Base-by-base conservation (phyloP, 2,329 filamentous ascomycete species). In the Aspergillus fijiensis region DNA sequence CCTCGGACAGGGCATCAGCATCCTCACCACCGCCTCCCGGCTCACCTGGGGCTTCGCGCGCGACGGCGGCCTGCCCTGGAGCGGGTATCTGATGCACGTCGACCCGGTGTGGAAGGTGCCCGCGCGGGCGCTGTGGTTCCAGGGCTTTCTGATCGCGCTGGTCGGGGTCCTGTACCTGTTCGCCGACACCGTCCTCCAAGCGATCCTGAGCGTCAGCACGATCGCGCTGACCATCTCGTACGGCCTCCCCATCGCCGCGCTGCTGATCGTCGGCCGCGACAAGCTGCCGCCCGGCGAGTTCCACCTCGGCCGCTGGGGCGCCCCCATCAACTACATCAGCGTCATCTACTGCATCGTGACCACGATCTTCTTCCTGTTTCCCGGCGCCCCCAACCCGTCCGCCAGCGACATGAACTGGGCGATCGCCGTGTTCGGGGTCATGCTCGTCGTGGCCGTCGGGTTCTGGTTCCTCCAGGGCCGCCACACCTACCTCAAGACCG, bases 151-250 rank as follows among this genome's bases (percentile, higher is more conserved):
- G 21, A 78, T 80, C 52, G 76, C 67, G 2, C 61, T 81, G 10
- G 77, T 87, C 9, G 84, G 84, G n/a, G 65, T 86, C 2, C 76
- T 87, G 0, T 85, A 85, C 63, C 77, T 82, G 0, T 85, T 85
- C 59, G 77, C 83, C 49, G 78, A 77, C 51, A 83, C 82, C 0
- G 82, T 84, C 0, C 77, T 85, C 12, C 74, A 81, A 47, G 83
- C 83, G 16, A 81, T 85, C 51, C 72, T 85, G 21, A 82, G 80
- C 63, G 83, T 85, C 62, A 83, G 82, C 72, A 85, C 82, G 11
- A 84, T 85, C 58, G 82, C 82, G 1, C 74, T 85, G 1, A 85
- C 82, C 2, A 77, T 85, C 3, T 85, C 79, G 5, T 81, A 80
- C 66, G 77, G 71, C 5, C 72, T 85, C 69, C 83, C 83, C 4